Percentiles rank a stretch among this genome's conserved stretches.
Evolutionary conservation across 352 stramenopile genomes (phyloP).

Genomic region (Pythium phragmiticola): DNA sequence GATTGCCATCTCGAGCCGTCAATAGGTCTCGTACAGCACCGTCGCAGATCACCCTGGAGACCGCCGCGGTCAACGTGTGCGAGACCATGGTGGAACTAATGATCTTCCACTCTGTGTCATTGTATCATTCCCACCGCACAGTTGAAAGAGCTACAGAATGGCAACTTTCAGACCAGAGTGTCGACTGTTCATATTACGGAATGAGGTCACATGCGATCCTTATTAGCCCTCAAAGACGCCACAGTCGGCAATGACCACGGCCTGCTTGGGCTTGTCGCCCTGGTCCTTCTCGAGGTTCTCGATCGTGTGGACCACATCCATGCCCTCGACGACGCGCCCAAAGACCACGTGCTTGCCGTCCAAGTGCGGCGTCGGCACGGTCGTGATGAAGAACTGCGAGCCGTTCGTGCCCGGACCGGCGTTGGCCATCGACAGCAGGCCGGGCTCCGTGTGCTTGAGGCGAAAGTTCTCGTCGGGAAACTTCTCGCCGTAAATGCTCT

Average conservation of each 20-base stretch:
- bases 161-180: no score
- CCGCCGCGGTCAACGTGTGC: no score
- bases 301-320: slow-evolving; percentile 91
- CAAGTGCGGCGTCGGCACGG: slow-evolving; percentile 93
- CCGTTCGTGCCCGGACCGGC: slow-evolving; percentile 95
- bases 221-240: slow-evolving; percentile 68
- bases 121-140: no score
- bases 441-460: slow-evolving; percentile 95
- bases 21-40: no score
- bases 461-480: slow-evolving; percentile 98
- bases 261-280: slow-evolving; percentile 89
- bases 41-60: no score
- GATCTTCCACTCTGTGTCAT: no score
- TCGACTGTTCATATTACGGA: no score
- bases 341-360: slow-evolving; percentile 99
- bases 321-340: slow-evolving; percentile 89
- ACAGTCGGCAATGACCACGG: slow-evolving; percentile 97
- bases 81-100: no score
- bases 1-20: no score
- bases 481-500: slow-evolving; percentile 93
- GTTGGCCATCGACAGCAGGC: slow-evolving; percentile 97
- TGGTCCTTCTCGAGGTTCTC: slow-evolving; percentile 90
- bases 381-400: slow-evolving; percentile 97
- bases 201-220: no score
- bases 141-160: no score